Evolutionary conservation across 495 filamentous ascomycete species (phyloP).

Genomic region (Margaritispora aquatica): DNA sequence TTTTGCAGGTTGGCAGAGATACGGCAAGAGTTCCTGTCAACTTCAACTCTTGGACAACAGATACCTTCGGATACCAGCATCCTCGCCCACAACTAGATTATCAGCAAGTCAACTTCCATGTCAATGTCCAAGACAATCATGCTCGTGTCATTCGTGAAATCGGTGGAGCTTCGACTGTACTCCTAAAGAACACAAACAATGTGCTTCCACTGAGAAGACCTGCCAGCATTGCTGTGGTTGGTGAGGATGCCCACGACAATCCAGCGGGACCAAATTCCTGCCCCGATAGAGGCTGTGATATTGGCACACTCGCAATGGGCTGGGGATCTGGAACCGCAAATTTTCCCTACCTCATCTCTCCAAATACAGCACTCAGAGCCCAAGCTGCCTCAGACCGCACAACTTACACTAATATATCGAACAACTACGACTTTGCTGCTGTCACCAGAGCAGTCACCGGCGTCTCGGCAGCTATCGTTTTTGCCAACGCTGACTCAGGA

Average conservation of each 20-base stretch:
- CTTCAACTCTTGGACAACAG: slow-evolving; percentile 80
- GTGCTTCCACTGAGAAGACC: slow-evolving; percentile 73
- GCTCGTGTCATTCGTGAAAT: slow-evolving; percentile 63
- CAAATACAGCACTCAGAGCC: slow-evolving; percentile 76
- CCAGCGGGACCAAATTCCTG: slow-evolving; percentile 81
- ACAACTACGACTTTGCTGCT: slow-evolving; percentile 60
- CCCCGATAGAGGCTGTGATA: slow-evolving; percentile 72
- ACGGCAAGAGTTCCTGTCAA: slow-evolving; percentile 55
- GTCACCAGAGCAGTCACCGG: slow-evolving; percentile 59
- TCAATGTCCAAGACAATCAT: slow-evolving; percentile 79
- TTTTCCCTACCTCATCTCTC: slow-evolving; percentile 88
- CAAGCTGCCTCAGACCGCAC: slow-evolving; percentile 56
- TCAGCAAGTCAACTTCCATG: slow-evolving; percentile 71
- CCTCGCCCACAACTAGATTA: slow-evolving; percentile 51
- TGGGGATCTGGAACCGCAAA: slow-evolving; percentile 90
- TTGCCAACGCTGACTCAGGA: slow-evolving; percentile 81
- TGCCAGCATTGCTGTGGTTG: slow-evolving; percentile 72
- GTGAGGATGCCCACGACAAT: slow-evolving; percentile 77
- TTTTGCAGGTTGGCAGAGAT: slow-evolving; percentile 37
- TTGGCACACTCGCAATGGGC: slow-evolving; percentile 85
- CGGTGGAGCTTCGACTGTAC: slow-evolving; percentile 70
- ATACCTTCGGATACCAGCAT: slow-evolving; percentile 69
- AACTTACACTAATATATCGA: slow-evolving; percentile 64
- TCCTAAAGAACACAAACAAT: slow-evolving; percentile 77
- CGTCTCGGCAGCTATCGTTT: slow-evolving; percentile 72